Evolutionary conservation across 1,284 basidiomycete genomes (phyloP).

Genomic region (Vanrija sp.): DNA sequence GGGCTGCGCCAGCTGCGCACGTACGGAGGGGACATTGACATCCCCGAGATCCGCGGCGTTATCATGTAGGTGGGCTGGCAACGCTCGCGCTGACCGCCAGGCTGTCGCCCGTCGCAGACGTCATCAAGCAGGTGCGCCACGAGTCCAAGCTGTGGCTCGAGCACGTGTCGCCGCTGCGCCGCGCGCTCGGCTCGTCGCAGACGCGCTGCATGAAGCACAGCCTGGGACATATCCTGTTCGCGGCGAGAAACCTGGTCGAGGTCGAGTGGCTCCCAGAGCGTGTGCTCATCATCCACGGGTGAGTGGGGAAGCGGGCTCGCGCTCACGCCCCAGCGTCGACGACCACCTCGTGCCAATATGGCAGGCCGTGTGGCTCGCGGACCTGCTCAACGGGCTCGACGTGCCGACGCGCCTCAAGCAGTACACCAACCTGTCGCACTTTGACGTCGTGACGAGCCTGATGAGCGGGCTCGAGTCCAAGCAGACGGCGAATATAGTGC

Average conservation of each 20-base stretch:
- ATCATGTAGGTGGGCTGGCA: constrained; percentile 26
- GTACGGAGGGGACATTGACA: constrained; percentile 41
- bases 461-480: constrained; percentile 31
- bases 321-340: constrained; percentile 15
- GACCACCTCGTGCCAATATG: constrained; percentile 44
- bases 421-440: constrained; percentile 43
- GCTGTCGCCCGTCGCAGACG: constrained; percentile 46
- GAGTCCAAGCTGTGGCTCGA: constrained; percentile 44
- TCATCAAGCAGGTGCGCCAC: constrained; percentile 46
- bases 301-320: not conserved
- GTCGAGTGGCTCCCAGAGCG: constrained; percentile 38
- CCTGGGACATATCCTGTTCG: constrained; percentile 47
- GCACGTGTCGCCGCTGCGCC: constrained; percentile 44
- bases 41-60: constrained; percentile 43
- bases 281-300: constrained; percentile 48
- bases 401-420: constrained; percentile 43
- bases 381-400: constrained; percentile 47
- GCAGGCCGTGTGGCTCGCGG: constrained; percentile 45
- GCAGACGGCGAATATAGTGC: constrained; percentile 16
- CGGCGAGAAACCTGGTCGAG: constrained; percentile 46
- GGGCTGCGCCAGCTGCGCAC: constrained; percentile 31
- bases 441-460: constrained; percentile 37
- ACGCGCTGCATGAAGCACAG: constrained; percentile 47
- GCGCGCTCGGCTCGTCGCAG: constrained; percentile 44
- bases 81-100: constrained; percentile 2